Base-by-base conservation (phyloP, 2,329 filamentous ascomycete genomes). In the Ophiocordyceps camponoti-floridani region DNA sequence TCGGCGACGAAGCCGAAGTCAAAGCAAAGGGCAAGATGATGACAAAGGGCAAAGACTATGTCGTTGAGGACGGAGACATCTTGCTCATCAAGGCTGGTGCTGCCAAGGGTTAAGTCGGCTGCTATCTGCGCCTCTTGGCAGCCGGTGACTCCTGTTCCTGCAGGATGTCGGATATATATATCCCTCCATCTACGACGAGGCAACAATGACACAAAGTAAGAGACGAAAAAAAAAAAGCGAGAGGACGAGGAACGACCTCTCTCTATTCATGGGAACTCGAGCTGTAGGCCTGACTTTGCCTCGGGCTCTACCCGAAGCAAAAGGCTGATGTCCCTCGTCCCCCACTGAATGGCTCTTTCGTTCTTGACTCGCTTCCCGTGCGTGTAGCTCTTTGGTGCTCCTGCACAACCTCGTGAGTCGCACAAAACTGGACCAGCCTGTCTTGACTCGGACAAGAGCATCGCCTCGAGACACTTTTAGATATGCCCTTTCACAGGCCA, bases 41-140 rank as follows among this genome's bases (percentile, higher is more conserved):
- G 81, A 96, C 89, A 47, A 98, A 98, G 74, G 91, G 91, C 60
- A 96, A 96, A 71, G 89, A 96, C 44, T 96, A 98, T 62, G 75
- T 89, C 6, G 78, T 91, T 11, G 79, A 88, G 61, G 85, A 93
- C 58, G 85, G 84, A 43, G 85, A 80, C 52, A 79, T 81, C 54
- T 61, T 95, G 53, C 75, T 94, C 56, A 87, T 95, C 73, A 95
- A 95, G 74, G 82, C 82, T 30, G 84, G 83, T 66, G 83, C 83
- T 44, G 83, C 83, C 53, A 88, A 88, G 73, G 67, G 69, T 51
- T 84, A 67, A 62, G 11, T n/a, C 16, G 26, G 12, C 23, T 10
- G 40, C 11, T 23, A 5, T 23, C 23, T 23, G 23, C 23, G 23
- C 23, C 3, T 23, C 23, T 23, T 23, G 23, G 3, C 5, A 23